These are phyloP conservation scores for Cryptosporidium felis DNA, from an alignment of 169 alveolate genomes.

Conservation along the genomic window DNA sequence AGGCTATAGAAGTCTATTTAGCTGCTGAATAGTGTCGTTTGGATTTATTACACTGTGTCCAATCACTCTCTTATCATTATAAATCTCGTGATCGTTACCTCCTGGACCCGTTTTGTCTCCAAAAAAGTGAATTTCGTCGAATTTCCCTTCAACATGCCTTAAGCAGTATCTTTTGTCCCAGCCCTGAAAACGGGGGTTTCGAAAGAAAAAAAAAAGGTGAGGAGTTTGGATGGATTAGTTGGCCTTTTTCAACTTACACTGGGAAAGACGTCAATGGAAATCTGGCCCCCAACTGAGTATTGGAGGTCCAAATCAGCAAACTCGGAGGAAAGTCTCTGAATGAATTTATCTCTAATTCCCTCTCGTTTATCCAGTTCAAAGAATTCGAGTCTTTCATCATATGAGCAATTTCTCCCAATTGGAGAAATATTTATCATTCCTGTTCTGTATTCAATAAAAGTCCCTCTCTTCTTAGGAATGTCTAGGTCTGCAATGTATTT, in stretches of 20 bases:
- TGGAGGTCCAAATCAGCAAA: slow-evolving; percentile 82
- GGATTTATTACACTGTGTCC: slow-evolving; percentile 90
- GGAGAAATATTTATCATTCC: slow-evolving; percentile 96
- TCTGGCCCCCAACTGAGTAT: slow-evolving; percentile 96
- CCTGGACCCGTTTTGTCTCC: slow-evolving; percentile 93
- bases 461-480: slow-evolving; percentile 92
- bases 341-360: slow-evolving; percentile 79
- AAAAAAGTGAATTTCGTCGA: slow-evolving; percentile 89
- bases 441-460: slow-evolving; percentile 92
- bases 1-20: slow-evolving; percentile 43
- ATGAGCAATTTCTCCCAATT: slow-evolving; percentile 95
- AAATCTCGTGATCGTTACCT: slow-evolving; percentile 96
- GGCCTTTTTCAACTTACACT: slow-evolving; percentile 70
- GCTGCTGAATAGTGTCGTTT: slow-evolving; percentile 84
- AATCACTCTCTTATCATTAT: slow-evolving; percentile 85
- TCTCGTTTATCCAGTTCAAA: slow-evolving; percentile 82
- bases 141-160: slow-evolving; percentile 82
- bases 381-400: slow-evolving; percentile 91
- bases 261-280: slow-evolving; percentile 94
- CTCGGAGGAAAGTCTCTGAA: slow-evolving; percentile 76
- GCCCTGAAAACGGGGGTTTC: slow-evolving; percentile 77
- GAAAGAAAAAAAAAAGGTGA: background rate
- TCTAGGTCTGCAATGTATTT: slow-evolving; percentile 88
- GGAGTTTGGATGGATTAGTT: background rate
- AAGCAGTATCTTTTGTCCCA: slow-evolving; percentile 94